These are phyloP conservation scores for Nidularia pulvinata DNA, from an alignment of 768 basidiomycete genomes.

Conservation along the genomic window DNA sequence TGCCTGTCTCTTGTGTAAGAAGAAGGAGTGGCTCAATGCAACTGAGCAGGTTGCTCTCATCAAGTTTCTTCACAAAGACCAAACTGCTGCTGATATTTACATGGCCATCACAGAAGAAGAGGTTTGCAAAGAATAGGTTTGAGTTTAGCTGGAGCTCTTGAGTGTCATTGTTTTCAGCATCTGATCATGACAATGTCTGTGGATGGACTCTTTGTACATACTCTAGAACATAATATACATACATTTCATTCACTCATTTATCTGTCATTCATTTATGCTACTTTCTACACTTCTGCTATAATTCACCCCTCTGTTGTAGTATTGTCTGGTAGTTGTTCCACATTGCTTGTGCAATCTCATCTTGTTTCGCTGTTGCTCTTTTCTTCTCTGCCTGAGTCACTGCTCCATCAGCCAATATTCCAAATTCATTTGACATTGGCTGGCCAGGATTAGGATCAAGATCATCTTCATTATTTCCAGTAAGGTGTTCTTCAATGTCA, in stretches of 20 bases:
- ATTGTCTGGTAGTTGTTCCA: constrained; percentile 8
- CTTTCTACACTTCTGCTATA: constrained; percentile 1
- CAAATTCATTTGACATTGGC: constrained; percentile 4
- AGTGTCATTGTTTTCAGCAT: background rate
- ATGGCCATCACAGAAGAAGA: background rate
- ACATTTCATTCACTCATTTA: background rate
- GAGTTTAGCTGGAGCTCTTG: background rate
- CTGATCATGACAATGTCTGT: background rate
- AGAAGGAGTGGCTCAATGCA: too few species aligned
- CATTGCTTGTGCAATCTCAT: constrained; percentile 17
- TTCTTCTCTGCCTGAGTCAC: constrained; percentile 2
- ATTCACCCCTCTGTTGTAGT: background rate
- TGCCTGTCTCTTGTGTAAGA: too few species aligned
- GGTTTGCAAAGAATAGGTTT: background rate
- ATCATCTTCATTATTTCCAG: constrained; percentile 2
- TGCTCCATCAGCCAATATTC: constrained; percentile 2
- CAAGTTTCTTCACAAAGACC: too few species aligned
- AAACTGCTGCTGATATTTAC: too few species aligned
- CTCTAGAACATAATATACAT: too few species aligned
- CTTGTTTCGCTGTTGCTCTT: constrained; percentile 1
- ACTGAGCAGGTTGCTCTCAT: too few species aligned
- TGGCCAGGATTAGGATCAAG: constrained; percentile 2
- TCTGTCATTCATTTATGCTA: constrained; percentile 1
- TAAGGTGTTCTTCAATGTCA: constrained; percentile 4
- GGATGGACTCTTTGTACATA: too few species aligned